Conservation (phyloP, 148 eudicot genomes). For the Rheum nobile region DNA sequence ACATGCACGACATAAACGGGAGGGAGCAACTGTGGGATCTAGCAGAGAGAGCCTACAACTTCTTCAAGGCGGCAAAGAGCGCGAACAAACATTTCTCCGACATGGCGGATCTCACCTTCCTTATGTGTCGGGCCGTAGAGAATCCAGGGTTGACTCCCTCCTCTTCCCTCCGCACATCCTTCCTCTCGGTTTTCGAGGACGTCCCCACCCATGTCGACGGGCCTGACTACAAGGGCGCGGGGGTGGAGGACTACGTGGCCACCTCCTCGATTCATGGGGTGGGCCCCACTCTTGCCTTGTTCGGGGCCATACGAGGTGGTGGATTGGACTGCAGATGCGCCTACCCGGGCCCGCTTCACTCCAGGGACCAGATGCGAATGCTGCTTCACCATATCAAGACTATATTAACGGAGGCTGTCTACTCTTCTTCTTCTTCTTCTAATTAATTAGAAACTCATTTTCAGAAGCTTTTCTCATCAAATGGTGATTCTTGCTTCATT, state of each 20-base stretch:
- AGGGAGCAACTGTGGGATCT: constrained; percentile 67
- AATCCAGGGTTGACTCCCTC: constrained; percentile 85
- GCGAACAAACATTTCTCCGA: constrained; percentile 69
- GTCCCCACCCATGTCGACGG: neutral
- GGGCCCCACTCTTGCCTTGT: constrained; percentile 67
- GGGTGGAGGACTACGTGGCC: constrained; percentile 55
- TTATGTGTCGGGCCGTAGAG: constrained; percentile 80
- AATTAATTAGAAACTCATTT: too few relatives aligned
- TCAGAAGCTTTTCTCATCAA: too few relatives aligned
- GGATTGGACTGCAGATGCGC: constrained; percentile 61
- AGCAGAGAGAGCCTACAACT: constrained; percentile 38
- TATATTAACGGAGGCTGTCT: constrained; percentile 15
- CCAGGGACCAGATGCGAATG: constrained; percentile 67
- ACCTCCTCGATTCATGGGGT: constrained; percentile 77
- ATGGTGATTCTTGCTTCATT: too few relatives aligned
- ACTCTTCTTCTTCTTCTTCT: neutral
- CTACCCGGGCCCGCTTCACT: constrained; percentile 69
- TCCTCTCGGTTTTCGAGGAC: constrained; percentile 17
- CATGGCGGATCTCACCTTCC: constrained; percentile 78
- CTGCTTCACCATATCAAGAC: constrained; percentile 46
- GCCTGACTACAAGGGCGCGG: constrained; percentile 16
- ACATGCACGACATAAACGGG: constrained; percentile 57
- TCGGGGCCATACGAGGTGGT: constrained; percentile 57
- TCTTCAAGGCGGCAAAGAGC: constrained; percentile 42
- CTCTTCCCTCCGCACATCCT: constrained; percentile 57